Evolutionary conservation across 148 eudicot genomes (phyloP), one percentile per base, ranked within the genome.

Genomic region (Chenopodium formosanum): DNA sequence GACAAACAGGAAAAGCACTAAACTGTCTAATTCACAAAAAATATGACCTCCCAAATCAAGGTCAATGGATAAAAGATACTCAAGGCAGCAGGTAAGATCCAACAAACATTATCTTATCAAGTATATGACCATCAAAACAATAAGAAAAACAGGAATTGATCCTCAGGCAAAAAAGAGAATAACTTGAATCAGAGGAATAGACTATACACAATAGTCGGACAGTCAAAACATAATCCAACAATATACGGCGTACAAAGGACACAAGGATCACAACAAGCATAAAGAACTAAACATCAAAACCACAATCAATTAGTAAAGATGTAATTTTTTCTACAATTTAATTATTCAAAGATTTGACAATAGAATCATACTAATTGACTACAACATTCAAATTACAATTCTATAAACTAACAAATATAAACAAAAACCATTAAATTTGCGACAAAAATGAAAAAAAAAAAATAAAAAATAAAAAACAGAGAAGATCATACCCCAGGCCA

Each of bases 401-500:
- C 7, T 16, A 16, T 46, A 9, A 56, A 14, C 17, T 2, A 32
- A 40, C 8, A 40, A 0, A 40, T 20, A 50, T 52, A 69, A 70
- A 31, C 1, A 37, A 17, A 3, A 56, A 50, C 19, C 46, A 34
- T 4, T 47, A 20, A 44, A 65, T 19, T 22, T 14, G 62, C 19
- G 8, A 73, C 12, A 32, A 44, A 58, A 75, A 65, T n/a, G 4
- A 47, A 60, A 37, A 48, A 63, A 40, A 7, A 40, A 34, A 2
- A 34, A 32, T 6, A 52, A 37, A 34, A 17, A 46, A 58, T 46
- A 11, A 29, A 76, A n/a, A 48, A 27, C 4, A 37, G 19, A 4
- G 1, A 81, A 73, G 58, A 25, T 31, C 93, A 79, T 91, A 94
- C 98, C 97, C 98, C 98, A 94, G 84, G 98, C 98, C 78, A 92